Percentiles rank a stretch among this genome's conserved stretches.
These are phyloP conservation scores for Croton setiger DNA, from an alignment of 441 rosid genomes.

Conservation along the genomic window DNA sequence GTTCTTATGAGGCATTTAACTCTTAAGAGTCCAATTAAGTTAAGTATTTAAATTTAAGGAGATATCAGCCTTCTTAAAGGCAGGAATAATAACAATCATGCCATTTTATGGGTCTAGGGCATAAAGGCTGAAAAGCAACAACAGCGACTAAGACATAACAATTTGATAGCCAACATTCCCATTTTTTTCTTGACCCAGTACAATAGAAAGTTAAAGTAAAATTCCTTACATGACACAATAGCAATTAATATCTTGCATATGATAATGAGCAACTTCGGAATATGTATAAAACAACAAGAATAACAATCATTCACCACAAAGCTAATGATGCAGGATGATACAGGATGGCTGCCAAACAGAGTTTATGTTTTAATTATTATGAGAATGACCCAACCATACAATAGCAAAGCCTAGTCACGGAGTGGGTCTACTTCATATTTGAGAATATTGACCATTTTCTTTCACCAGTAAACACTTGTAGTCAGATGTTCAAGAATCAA, in stretches of 20 bases:
- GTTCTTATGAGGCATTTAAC: not conserved
- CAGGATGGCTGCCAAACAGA: not conserved
- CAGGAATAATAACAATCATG: not conserved
- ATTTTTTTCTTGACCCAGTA: not conserved
- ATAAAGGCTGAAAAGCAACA: not conserved
- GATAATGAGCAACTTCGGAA: not conserved
- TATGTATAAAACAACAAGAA: not conserved
- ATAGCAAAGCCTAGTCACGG: not conserved
- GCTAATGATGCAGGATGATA: not conserved
- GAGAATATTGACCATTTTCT: not conserved
- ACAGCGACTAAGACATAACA: not conserved
- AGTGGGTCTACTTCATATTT: not conserved
- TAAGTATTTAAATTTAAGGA: not conserved
- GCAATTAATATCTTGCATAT: not conserved
- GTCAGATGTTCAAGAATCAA: not conserved
- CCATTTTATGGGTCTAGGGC: not conserved
- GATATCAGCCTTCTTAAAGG: not conserved
- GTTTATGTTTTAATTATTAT: not conserved
- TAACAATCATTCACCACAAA: constrained; percentile 2
- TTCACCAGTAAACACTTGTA: not conserved
- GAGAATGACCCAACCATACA: not conserved
- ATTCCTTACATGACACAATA: not conserved
- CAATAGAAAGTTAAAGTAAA: not conserved
- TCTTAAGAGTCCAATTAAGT: not conserved
- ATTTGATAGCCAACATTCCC: not conserved